phyloP scores from a whole-genome alignment of 2,329 filamentous ascomycete species.

The Venturia pyrina region DNA sequence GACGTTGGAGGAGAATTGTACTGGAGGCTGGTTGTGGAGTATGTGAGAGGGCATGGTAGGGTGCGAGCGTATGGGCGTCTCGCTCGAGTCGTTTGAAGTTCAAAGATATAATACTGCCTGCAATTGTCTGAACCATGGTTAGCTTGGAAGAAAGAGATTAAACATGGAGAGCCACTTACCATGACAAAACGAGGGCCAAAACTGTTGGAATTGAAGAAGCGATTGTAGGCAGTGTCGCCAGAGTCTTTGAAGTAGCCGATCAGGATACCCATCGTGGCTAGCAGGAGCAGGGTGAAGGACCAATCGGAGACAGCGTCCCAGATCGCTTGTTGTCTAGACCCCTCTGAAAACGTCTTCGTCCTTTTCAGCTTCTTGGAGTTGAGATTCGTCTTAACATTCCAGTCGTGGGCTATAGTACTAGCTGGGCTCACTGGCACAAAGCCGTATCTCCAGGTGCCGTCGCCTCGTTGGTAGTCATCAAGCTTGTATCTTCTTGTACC shows the following conservation, averaged over 20 bases:
- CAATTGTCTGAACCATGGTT: neutral
- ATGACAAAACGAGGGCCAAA: slow-evolving; percentile 13
- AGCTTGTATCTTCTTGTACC: slow-evolving; percentile 2
- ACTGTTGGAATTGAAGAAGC: slow-evolving; percentile 12
- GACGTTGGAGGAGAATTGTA: slow-evolving; percentile 8
- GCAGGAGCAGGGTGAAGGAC: slow-evolving; percentile 3
- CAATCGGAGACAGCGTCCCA: slow-evolving; percentile 1
- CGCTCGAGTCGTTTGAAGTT: slow-evolving; percentile 1
- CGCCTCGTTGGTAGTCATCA: slow-evolving; percentile 1
- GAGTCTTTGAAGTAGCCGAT: slow-evolving; percentile 11
- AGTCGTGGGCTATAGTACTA: neutral
- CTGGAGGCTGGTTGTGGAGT: neutral
- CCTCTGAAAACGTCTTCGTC: neutral
- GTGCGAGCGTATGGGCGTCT: slow-evolving; percentile 8
- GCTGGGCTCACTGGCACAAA: slow-evolving; percentile 3
- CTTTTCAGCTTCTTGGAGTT: neutral
- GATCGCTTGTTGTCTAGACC: neutral
- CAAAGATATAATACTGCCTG: slow-evolving; percentile 1
- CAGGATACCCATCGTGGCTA: slow-evolving; percentile 2
- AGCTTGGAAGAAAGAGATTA: neutral
- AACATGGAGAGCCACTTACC: neutral
- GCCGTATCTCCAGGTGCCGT: slow-evolving; percentile 11
- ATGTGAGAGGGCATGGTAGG: neutral
- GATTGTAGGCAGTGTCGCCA: slow-evolving; percentile 9
- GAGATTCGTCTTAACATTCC: neutral